A percentile compares a stretch with the other conserved stretches of the same genome.
These are phyloP conservation scores for Fabrea salina DNA, from an alignment of 169 alveolate genomes.

Conservation along the genomic window DNA sequence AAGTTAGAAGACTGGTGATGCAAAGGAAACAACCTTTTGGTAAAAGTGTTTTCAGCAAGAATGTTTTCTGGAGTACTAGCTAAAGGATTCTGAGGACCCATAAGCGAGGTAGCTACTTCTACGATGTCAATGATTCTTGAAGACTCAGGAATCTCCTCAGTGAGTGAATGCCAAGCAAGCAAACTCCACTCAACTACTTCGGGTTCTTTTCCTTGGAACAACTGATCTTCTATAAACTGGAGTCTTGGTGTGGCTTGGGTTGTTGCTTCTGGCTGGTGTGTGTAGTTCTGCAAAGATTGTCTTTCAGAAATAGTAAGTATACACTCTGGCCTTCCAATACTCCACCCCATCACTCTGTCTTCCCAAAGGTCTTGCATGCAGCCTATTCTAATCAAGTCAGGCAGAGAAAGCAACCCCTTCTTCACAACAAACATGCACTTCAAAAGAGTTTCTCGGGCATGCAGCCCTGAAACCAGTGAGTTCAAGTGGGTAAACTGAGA, in stretches of 20 bases:
- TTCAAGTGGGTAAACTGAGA: neutral
- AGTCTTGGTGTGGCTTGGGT: neutral
- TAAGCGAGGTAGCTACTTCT: neutral
- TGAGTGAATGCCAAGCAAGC: conserved; percentile 38
- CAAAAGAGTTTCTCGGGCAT: neutral
- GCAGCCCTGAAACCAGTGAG: neutral
- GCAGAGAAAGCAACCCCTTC: neutral
- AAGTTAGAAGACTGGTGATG: conserved; percentile 1
- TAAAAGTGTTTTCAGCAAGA: neutral
- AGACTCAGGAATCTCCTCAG: conserved; percentile 34
- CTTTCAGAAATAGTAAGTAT: neutral
- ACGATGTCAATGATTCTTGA: conserved; percentile 42
- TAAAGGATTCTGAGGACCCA: conserved; percentile 5
- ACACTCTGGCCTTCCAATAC: conserved; percentile 8
- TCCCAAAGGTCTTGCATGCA: neutral
- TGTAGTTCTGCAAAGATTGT: neutral
- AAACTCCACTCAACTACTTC: conserved; percentile 38
- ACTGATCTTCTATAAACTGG: neutral
- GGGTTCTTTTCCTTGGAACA: neutral
- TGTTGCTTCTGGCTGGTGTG: neutral
- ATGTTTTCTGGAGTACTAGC: conserved; percentile 34
- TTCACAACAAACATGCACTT: neutral
- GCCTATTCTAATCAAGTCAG: neutral
- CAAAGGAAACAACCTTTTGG: conserved; percentile 18
- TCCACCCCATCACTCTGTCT: conserved; percentile 9